A percentile compares a stretch with the other conserved stretches of the same genome.
These are phyloP conservation scores for Candida ulmi DNA, from an alignment of 805 yeast species.

Conservation along the genomic window DNA sequence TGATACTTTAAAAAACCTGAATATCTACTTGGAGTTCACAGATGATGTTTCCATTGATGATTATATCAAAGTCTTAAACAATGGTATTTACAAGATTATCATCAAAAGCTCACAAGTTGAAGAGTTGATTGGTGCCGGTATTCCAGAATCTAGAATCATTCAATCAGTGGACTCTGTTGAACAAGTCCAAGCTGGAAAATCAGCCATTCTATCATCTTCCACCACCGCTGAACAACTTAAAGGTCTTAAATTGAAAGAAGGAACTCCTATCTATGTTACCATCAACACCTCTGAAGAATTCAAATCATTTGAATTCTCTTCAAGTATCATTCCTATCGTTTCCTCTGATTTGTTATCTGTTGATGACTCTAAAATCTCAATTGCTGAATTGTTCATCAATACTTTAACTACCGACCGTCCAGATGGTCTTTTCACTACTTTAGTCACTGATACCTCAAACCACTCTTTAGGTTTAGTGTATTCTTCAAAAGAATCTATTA, in stretches of 20 bases:
- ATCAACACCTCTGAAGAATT: slow-evolving; percentile 10
- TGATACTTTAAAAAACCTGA: slow-evolving; percentile 10
- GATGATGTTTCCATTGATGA: slow-evolving; percentile 33
- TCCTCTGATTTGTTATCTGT: slow-evolving; percentile 14
- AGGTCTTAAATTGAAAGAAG: slow-evolving; percentile 13
- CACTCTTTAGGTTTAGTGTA: slow-evolving; percentile 86
- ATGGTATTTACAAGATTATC: slow-evolving; percentile 49
- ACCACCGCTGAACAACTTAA: slow-evolving; percentile 16
- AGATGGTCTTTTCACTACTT: slow-evolving; percentile 81
- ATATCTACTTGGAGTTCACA: slow-evolving; percentile 23
- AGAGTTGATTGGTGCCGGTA: slow-evolving; percentile 37
- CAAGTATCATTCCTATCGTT: slow-evolving; percentile 21
- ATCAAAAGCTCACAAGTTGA: slow-evolving; percentile 27
- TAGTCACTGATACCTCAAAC: slow-evolving; percentile 65
- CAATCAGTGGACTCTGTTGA: slow-evolving; percentile 6
- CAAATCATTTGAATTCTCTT: slow-evolving; percentile 14
- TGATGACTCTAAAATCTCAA: slow-evolving; percentile 24
- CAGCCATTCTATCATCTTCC: slow-evolving; percentile 17
- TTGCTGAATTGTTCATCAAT: slow-evolving; percentile 42
- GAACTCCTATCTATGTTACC: slow-evolving; percentile 11
- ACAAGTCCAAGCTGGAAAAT: slow-evolving; percentile 6
- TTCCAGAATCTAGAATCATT: slow-evolving; percentile 33
- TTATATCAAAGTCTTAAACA: slow-evolving; percentile 49
- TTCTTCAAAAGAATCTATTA: slow-evolving; percentile 77
- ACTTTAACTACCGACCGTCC: slow-evolving; percentile 72